phyloP scores from a whole-genome alignment of 108 stramenopile genomes.

The Cylindrotheca fusiformis region DNA sequence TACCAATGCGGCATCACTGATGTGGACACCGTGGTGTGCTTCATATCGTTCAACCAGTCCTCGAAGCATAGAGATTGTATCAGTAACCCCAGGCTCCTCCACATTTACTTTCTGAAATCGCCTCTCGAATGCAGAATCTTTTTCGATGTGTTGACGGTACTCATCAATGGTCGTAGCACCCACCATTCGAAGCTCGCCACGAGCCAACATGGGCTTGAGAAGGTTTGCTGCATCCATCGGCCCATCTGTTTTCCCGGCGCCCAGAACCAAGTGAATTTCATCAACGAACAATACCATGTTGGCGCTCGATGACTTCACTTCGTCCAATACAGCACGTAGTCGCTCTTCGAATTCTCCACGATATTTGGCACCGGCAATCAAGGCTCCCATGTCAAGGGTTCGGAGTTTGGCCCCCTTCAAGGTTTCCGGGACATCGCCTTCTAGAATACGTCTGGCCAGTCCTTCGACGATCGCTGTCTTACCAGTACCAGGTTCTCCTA shows the following conservation, averaged over 20 bases:
- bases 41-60: slow-evolving; percentile 94
- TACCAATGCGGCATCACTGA: slow-evolving; percentile 89
- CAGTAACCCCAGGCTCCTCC: slow-evolving; percentile 89
- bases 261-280: slow-evolving; percentile 95
- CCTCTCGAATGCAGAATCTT: slow-evolving; percentile 95
- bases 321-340: slow-evolving; percentile 92
- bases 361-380: slow-evolving; percentile 97
- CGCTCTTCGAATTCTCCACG: slow-evolving; percentile 99
- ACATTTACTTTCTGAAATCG: slow-evolving; percentile 95
- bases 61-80: slow-evolving; percentile 93
- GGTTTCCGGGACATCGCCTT: slow-evolving; percentile 94
- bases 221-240: slow-evolving; percentile 98
- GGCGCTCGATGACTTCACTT: slow-evolving; percentile 81
- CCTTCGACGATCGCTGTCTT: slow-evolving; percentile 98
- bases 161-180: slow-evolving; percentile 97
- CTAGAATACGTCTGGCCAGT: slow-evolving; percentile 89
- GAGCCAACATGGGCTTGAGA: slow-evolving; percentile 95
- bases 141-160: slow-evolving; percentile 92
- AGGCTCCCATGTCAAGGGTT: slow-evolving; percentile 94
- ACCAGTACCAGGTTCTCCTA: slow-evolving; percentile 94
- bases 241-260: slow-evolving; percentile 91
- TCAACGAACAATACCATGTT: slow-evolving; percentile 97
- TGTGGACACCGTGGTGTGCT: slow-evolving; percentile 92
- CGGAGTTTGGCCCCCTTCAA: slow-evolving; percentile 82
- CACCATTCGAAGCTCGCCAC: slow-evolving; percentile 95